A percentile compares a stretch with the other conserved stretches of the same genome.
Evolutionary conservation across 768 basidiomycete genomes (phyloP).

Genomic region (Russula foetens): DNA sequence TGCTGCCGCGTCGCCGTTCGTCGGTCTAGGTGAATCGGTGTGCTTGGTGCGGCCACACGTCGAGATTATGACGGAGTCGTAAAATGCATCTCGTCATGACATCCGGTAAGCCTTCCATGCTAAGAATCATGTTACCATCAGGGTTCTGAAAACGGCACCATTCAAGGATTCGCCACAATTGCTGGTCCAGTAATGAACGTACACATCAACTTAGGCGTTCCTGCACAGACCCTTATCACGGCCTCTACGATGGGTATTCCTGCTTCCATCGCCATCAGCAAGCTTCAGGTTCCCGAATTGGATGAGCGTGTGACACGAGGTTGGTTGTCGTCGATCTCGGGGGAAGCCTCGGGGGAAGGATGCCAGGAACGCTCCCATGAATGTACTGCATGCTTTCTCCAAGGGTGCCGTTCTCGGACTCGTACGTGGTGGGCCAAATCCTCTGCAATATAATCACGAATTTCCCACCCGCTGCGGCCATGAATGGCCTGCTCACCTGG

Average conservation of each 20-base stretch:
- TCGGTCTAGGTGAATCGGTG: constrained; percentile 85
- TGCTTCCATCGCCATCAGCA: constrained; percentile 90
- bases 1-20: constrained; percentile 85
- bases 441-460: constrained; percentile 84
- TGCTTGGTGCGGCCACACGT: constrained; percentile 81
- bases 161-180: constrained; percentile 74
- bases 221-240: constrained; percentile 72
- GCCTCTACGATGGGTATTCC: constrained; percentile 94
- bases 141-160: background rate
- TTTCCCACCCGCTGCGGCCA: constrained; percentile 67
- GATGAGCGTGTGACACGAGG: constrained; percentile 86
- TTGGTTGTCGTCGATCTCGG: constrained; percentile 72
- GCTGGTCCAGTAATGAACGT: constrained; percentile 84
- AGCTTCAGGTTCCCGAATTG: constrained; percentile 75
- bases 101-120: constrained; percentile 42
- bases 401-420: constrained; percentile 80
- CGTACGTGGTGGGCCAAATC: constrained; percentile 83
- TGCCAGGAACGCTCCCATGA: constrained; percentile 49
- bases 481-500: constrained; percentile 86
- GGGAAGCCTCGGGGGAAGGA: too few relatives aligned
- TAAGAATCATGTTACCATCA: too few relatives aligned
- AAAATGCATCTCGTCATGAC: constrained; percentile 85
- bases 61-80: constrained; percentile 77
- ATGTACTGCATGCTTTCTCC: constrained; percentile 84
- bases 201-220: constrained; percentile 73